phyloP scores from a whole-genome alignment of 192 early-diverging fungal species.

The Backusella luteola region DNA sequence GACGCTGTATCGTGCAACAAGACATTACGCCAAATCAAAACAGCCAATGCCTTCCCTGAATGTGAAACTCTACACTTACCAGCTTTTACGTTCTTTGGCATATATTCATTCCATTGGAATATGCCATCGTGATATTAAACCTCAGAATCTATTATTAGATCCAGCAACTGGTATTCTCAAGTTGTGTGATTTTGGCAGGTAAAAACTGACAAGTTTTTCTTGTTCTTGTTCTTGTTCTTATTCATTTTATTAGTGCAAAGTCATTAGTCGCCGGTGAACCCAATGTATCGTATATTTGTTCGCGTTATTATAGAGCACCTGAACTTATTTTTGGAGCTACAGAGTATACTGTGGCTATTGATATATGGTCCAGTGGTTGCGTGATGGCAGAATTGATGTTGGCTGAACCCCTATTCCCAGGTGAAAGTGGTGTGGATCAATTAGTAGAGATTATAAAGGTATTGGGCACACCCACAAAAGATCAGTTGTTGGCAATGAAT shows the following conservation, averaged over 20 bases:
- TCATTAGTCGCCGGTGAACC: conserved; percentile 89
- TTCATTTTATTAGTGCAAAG: conserved; percentile 64
- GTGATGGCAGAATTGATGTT: conserved; percentile 96
- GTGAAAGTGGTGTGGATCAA: conserved; percentile 95
- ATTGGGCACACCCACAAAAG: conserved; percentile 89
- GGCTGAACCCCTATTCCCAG: conserved; percentile 89
- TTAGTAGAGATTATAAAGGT: conserved; percentile 99
- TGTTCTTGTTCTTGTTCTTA: background rate
- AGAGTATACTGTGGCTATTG: conserved; percentile 84
- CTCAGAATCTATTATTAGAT: conserved; percentile 95
- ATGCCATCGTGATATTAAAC: conserved; percentile 99
- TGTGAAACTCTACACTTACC: conserved; percentile 98
- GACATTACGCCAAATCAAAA: conserved; percentile 83
- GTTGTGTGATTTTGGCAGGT: conserved; percentile 92
- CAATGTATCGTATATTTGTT: conserved; percentile 97
- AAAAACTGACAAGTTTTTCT: background rate
- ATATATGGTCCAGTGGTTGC: conserved; percentile 94
- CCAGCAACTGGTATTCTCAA: conserved; percentile 86
- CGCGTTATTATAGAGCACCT: conserved; percentile 93
- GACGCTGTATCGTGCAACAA: conserved; percentile 88
- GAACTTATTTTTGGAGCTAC: conserved; percentile 95
- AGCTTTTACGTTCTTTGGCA: conserved; percentile 92
- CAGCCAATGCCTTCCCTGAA: conserved; percentile 88
- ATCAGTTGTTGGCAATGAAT: conserved; percentile 97
- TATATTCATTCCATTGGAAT: conserved; percentile 97